Base-by-base conservation (phyloP, 2,329 filamentous ascomycete species). In the Ophiostoma angusticollis region DNA sequence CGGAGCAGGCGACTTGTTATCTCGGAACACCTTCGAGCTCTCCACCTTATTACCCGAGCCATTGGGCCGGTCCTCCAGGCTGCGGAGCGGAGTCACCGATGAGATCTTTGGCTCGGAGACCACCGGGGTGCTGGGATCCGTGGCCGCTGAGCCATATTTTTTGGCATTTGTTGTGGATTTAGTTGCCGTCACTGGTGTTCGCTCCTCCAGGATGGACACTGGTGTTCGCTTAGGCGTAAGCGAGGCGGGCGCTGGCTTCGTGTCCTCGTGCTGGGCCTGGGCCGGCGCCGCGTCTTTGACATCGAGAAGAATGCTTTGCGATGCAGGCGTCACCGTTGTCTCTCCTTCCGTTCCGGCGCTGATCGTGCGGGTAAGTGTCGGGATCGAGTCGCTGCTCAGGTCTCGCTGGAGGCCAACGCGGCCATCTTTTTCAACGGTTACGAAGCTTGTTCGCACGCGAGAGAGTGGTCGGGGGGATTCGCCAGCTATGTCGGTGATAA, bases 391-490 rank as follows among this genome's bases (percentile, higher is more conserved):
- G 29, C 56, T 53, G 46, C 64, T 68, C 18, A 53, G 54, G 30
- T 65, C 59, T 42, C 62, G 56, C 50, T 61, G 64, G 22, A 76
- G 56, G 32, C 72, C 72, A 48, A 75, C 60, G 31, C 67, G 62
- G 39, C 72, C 72, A 58, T 74, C 70, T 45, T 74, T 74, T 53
- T 85, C 80, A 32, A 87, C 70, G 14, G 80, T 73, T 37, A 87
- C 71, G 54, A 87, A 87, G 54, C 66, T 83, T 27, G 80, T 81
- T 48, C 80, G 72, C 31, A 86, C 76, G 58, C 80, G 84, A 45
- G 80, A 84, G 29, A 85, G 68, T 18, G 77, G 80, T 51, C 79
- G 67, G 23, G 74, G 71, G 14, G 71, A 74, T 24, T 68, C 65
- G 27, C 37, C 27, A 6, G 19, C 39, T 40, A n/a, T n/a, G n/a